Evolutionary conservation across 768 basidiomycete species (phyloP), one percentile per base, ranked within the genome.

Genomic region (Lactarius quietus): DNA sequence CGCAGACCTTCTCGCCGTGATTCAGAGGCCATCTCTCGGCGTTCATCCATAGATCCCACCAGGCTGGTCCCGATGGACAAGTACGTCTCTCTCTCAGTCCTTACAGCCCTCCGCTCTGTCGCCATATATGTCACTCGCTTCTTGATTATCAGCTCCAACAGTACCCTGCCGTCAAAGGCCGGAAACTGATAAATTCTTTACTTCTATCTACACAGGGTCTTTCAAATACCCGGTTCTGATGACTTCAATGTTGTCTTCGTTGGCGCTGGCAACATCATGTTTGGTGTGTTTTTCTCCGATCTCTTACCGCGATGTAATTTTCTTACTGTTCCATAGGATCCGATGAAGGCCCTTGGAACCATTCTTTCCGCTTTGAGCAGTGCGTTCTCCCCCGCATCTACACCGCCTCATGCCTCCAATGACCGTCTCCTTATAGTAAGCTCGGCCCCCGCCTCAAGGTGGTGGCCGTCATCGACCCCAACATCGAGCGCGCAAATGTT

Each of bases 241-340:
- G 82, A 88, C 72, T 97, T 97, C 83, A 96, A 97, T 75, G 88
- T 98, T 61, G 86, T 96, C 74, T 95, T 96, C 77, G 81, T 98
- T 70, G 95, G 95, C 58, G 95, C 95, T 31, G 95, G 95, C 18
- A 96, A 97, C 78, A 95, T 98, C 79, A 97, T 97, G 94, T 98
- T 98, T 74, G 95, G 95, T 86, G 60, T 62, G 78, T 64, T 39
- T 39, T 35, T n/a, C 52, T 55, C 51, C 66, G 57, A 51, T 39
- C 56, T 53, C 60, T 33, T 6, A 33, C 39, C 65, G 45, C 39
- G 38, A 43, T 33, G 51, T 33, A 26, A 14, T 36, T n/a, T n/a
- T 38, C 17, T 53, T 23, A 28, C 64, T 39, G 23, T 15, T 15
- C 33, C 31, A 39, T 58, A 93, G 92, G 92, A 64, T 93, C 90